Evolutionary conservation across 176 grass and related monocot species (phyloP), one percentile per base, ranked within the genome.

Genomic region (Neostapfia colusana): DNA sequence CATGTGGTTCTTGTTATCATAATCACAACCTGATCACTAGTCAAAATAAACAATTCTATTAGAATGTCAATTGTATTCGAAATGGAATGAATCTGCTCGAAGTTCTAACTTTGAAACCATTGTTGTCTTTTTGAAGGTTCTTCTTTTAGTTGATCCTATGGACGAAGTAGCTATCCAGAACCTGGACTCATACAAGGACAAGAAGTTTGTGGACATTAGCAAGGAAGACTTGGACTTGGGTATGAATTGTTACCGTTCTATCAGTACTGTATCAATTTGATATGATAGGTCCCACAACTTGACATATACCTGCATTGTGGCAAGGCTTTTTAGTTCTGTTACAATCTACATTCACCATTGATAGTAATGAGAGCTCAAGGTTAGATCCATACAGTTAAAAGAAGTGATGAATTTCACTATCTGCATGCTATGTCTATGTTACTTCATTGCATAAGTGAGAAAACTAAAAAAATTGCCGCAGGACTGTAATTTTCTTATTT

Each of bases 171-270:
- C 85, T 86, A 62, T 99, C 48, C 90, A 92, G 85, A 95, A 95
- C 85, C 83, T 99, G 73, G 81, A 58, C 50, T 92, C 95, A 49
- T 99, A 99, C 80, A 99, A 95, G 88, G 95, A 99, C 73, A 99
- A 99, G 75, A 90, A 79, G 53, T 99, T 99, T 11, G 83, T 95
- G 56, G 95, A 99, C 84, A 99, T 99, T 77, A 99, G 87, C 87
- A 99, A 99, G 80, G 95, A 99, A 83, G 92, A 99, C 43, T 83
- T 99, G 70, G 92, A 99, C 74, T 69, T 99, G 78, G 95, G 91
- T 84, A 61, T 31, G 1, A 28, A 34, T 59, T 36, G 8, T 35
- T 70, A 82, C 70, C 63, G 4, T 77, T 12, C 20, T 77, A 43
- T 28, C 46, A 31, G 21, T 67, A 61, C 13, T 59, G 24, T 9